A percentile compares a stretch with the other conserved stretches of the same genome.
These are phyloP conservation scores for Vitis cinerea DNA, from an alignment of 164 flowering plant genomes.

Conservation along the genomic window DNA sequence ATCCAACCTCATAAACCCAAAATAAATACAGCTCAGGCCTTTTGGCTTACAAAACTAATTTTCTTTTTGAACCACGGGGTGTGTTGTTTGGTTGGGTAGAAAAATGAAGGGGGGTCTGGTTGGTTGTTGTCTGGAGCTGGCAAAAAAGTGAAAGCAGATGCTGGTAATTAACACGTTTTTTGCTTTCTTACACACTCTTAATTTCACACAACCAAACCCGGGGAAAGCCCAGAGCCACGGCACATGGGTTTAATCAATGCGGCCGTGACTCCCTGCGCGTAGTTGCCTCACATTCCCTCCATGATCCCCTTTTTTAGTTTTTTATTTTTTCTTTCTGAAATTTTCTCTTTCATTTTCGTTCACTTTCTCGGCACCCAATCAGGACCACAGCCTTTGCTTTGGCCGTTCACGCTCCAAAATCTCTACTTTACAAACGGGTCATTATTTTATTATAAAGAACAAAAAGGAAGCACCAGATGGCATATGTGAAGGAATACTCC, in stretches of 20 bases:
- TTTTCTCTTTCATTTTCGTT: background rate
- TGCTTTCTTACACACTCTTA: background rate
- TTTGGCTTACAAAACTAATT: too few species aligned
- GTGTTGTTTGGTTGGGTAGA: too few species aligned
- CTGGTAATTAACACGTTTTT: constrained; percentile 5
- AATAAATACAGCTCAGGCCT: too few species aligned
- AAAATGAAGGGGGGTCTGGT: background rate
- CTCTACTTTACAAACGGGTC: too few species aligned
- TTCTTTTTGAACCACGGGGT: background rate
- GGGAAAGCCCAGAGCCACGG: constrained; percentile 8
- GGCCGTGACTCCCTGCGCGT: constrained; percentile 13
- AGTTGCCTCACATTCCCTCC: constrained; percentile 38
- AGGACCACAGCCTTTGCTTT: too few species aligned
- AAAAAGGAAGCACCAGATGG: too few species aligned
- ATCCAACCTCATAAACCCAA: background rate
- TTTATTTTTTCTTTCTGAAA: background rate
- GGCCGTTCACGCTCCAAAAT: too few species aligned
- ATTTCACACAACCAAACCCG: background rate
- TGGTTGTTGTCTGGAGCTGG: constrained; percentile 3
- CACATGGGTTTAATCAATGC: constrained; percentile 24
- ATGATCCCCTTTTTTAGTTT: constrained; percentile 20
- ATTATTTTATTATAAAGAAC: too few species aligned
- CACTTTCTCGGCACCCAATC: too few species aligned
- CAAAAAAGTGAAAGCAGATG: background rate
- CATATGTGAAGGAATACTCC: too few species aligned